phyloP scores from a whole-genome alignment of 306 rosid genomes.

The Vigna angularis region DNA sequence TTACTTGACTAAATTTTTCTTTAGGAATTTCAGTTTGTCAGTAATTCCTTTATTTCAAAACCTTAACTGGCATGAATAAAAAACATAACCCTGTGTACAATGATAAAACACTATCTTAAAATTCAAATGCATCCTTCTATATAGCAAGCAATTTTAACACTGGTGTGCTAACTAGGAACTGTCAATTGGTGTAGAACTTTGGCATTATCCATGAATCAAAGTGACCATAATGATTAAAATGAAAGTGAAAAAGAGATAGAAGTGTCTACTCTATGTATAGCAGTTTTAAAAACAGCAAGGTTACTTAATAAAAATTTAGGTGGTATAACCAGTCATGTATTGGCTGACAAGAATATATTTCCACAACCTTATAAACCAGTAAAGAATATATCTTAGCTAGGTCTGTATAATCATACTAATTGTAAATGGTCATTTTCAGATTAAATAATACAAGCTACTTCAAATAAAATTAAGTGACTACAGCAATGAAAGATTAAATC shows the following conservation, averaged over 20 bases:
- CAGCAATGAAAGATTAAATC: slow-evolving; percentile 50
- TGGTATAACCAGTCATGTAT: neutral
- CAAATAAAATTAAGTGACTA: slow-evolving; percentile 49
- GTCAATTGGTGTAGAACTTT: neutral
- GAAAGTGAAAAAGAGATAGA: no score
- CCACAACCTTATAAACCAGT: neutral
- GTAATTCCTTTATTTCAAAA: no score
- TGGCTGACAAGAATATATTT: neutral
- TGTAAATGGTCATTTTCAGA: slow-evolving; percentile 38
- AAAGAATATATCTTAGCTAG: neutral
- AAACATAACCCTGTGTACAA: no score
- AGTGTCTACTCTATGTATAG: no score
- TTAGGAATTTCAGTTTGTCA: no score
- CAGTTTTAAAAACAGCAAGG: neutral
- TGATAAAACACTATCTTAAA: no score
- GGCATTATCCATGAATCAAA: neutral
- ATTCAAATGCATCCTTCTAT: no score
- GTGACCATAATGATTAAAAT: neutral
- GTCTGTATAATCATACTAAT: slow-evolving; percentile 7
- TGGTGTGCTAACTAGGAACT: neutral
- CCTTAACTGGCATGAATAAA: no score
- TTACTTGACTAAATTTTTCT: no score
- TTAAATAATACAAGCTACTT: slow-evolving; percentile 50
- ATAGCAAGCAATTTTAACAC: no score
- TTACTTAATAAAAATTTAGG: neutral